Conservation (phyloP, 164 flowering plant species). For the Kalanchoe fedtschenkoi region DNA sequence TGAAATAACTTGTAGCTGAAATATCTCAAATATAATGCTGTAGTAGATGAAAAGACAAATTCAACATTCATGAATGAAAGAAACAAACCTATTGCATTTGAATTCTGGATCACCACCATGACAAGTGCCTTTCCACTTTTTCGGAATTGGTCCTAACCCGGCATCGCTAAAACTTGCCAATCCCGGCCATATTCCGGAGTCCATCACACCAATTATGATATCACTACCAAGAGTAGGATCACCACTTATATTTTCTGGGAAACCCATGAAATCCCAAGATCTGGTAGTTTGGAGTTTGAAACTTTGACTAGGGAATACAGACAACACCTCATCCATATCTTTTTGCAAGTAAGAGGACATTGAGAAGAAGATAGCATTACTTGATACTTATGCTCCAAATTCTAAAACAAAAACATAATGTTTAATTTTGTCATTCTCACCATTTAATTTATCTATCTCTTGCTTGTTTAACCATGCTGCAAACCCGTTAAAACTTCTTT, state of each 20-base stretch:
- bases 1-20: too few relatives aligned
- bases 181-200: conserved; percentile 26
- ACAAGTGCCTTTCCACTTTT: conserved; percentile 26
- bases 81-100: conserved; percentile 32
- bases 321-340: too few relatives aligned
- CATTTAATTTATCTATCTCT: conserved; percentile 15
- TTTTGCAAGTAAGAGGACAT: too few relatives aligned
- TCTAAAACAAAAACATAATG: too few relatives aligned
- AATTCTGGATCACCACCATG: conserved; percentile 19
- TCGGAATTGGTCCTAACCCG: conserved; percentile 20
- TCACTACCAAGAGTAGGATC: conserved; percentile 14
- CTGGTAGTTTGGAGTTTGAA: conserved; percentile 25
- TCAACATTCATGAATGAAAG: too few relatives aligned
- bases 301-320: conserved; percentile 21
- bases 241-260: conserved; percentile 1
- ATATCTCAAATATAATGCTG: too few relatives aligned
- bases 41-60: too few relatives aligned
- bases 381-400: too few relatives aligned
- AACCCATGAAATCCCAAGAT: conserved; percentile 39
- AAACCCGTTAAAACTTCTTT: conserved; percentile 34
- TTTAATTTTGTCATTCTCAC: too few relatives aligned
- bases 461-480: conserved; percentile 20
- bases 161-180: conserved; percentile 18
- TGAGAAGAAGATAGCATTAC: too few relatives aligned
- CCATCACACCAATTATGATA: conserved; percentile 24